Percentiles rank a stretch among this genome's conserved stretches.
Conservation (phyloP, 768 basidiomycete species). For the Neoboletus subvelutipes region DNA sequence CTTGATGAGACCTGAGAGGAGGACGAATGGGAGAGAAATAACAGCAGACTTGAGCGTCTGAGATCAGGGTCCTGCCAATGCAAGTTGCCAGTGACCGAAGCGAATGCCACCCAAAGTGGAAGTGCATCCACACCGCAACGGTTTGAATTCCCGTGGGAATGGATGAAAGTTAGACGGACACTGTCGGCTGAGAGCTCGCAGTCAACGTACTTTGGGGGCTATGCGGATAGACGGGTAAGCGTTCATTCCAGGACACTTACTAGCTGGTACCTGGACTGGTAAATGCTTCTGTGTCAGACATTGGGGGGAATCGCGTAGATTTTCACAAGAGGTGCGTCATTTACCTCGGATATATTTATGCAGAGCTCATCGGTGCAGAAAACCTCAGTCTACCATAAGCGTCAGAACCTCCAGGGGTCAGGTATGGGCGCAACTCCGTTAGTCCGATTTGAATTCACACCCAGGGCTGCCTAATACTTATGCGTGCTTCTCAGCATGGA, state of each 20-base stretch:
- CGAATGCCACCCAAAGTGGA: conserved; percentile 12
- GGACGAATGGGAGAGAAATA: neutral
- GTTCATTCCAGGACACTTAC: neutral
- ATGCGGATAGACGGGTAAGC: neutral
- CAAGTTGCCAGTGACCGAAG: neutral
- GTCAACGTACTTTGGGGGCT: too few relatives aligned
- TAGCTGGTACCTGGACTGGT: neutral
- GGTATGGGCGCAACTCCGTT: neutral
- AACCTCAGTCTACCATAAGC: neutral
- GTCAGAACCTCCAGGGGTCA: neutral
- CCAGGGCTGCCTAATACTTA: neutral
- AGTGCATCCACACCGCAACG: neutral
- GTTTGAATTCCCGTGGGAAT: conserved; percentile 10
- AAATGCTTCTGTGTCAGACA: neutral
- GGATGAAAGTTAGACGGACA: too few relatives aligned
- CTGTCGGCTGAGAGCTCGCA: too few relatives aligned
- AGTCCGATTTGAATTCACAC: neutral
- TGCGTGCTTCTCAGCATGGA: neutral
- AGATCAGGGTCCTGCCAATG: neutral
- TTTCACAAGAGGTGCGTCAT: neutral
- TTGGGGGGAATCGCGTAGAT: neutral
- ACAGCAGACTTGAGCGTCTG: neutral
- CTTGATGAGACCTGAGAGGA: neutral
- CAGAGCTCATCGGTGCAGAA: too few relatives aligned
- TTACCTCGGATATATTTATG: neutral